Evolutionary conservation across 352 stramenopile genomes (phyloP).

Genomic region (Poterioochromonas sp.): DNA sequence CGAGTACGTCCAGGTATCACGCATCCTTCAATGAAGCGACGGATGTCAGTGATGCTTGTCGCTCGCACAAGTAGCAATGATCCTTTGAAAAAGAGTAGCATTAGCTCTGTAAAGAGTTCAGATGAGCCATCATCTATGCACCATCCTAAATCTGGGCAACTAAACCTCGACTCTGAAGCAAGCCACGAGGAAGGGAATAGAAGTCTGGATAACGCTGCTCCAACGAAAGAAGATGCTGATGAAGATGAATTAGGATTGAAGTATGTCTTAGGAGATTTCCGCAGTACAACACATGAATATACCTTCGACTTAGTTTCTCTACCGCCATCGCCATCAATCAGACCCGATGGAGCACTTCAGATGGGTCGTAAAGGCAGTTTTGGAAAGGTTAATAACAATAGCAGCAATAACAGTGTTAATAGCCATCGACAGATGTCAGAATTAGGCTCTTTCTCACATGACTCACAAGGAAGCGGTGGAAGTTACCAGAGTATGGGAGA

Average conservation of each 20-base stretch:
- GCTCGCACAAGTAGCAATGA: no score
- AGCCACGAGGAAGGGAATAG: background rate
- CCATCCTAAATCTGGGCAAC: background rate
- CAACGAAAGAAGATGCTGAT: constrained; percentile 5
- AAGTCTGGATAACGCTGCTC: background rate
- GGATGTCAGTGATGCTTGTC: no score
- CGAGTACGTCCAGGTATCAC: no score
- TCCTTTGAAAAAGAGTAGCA: no score
- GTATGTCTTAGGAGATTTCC: background rate
- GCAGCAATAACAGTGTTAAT: constrained; percentile 3
- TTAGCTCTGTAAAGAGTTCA: no score
- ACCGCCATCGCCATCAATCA: no score
- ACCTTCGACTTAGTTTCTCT: background rate
- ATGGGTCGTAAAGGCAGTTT: constrained; percentile 2
- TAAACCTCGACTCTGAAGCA: background rate
- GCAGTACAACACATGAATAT: background rate
- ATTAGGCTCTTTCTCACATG: constrained; percentile 13
- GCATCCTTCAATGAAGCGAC: no score
- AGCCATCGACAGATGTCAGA: constrained; percentile 7
- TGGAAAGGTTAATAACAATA: background rate
- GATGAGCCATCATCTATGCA: no score
- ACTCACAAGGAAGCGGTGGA: background rate
- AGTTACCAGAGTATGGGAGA: constrained; percentile 11
- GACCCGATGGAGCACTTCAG: no score
- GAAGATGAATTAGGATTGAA: background rate